Percentiles rank a stretch among this genome's conserved stretches.
These are phyloP conservation scores for Penicillium sp. DNA, from an alignment of 2,329 filamentous ascomycete species.

Conservation along the genomic window DNA sequence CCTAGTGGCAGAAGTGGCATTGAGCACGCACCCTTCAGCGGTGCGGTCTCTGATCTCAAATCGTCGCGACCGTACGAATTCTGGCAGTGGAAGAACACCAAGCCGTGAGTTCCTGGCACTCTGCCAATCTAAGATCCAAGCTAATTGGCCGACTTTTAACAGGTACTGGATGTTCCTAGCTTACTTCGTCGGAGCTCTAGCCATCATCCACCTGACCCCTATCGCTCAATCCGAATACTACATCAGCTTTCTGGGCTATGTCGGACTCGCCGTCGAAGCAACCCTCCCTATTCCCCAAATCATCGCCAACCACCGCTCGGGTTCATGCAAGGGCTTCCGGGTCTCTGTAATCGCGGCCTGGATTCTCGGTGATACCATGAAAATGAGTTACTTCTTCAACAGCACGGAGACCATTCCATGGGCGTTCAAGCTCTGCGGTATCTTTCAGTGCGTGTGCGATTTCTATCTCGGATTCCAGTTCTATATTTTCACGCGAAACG, in stretches of 20 bases:
- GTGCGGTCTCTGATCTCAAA: conserved; percentile 19
- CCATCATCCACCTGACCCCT: conserved; percentile 52
- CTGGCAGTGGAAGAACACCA: conserved; percentile 59
- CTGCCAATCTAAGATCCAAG: conserved; percentile 4
- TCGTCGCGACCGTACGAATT: conserved; percentile 56
- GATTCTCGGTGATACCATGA: conserved; percentile 50
- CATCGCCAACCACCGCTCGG: conserved; percentile 45
- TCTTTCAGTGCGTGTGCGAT: conserved; percentile 50
- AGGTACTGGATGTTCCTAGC: conserved; percentile 57
- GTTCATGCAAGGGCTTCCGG: conserved; percentile 49
- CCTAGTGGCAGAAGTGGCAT: conserved; percentile 38
- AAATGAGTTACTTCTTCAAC: conserved; percentile 50
- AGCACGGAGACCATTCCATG: conserved; percentile 44
- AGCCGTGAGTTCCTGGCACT: conserved; percentile 44
- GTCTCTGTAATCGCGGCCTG: conserved; percentile 48
- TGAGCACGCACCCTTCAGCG: conserved; percentile 43
- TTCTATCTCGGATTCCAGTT: conserved; percentile 48
- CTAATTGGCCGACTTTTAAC: background rate
- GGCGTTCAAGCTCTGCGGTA: conserved; percentile 48
- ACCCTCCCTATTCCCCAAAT: conserved; percentile 49
- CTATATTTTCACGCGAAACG: conserved; percentile 42
- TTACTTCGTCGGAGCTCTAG: conserved; percentile 50
- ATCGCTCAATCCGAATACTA: conserved; percentile 44
- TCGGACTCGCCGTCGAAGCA: conserved; percentile 48
- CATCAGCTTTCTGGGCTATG: conserved; percentile 44